Conservation (phyloP, 2,329 filamentous ascomycete genomes). For the Coniochaeta sp. region DNA sequence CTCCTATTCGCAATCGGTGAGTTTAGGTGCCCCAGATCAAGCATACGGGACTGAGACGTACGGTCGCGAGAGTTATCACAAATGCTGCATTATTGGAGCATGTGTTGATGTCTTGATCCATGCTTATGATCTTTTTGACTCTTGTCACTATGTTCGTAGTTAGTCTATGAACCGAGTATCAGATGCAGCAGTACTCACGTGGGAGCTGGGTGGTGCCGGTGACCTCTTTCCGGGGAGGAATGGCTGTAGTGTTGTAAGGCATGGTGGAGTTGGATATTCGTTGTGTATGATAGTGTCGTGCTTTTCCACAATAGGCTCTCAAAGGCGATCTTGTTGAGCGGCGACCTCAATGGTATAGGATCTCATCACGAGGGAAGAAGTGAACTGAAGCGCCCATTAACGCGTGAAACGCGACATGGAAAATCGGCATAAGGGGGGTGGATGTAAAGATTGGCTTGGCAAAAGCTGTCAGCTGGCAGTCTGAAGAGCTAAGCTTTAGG, state of each 20-base stretch:
- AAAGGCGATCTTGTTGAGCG: neutral
- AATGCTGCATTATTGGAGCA: conserved; percentile 94
- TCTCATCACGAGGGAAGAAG: neutral
- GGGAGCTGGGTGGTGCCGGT: conserved; percentile 82
- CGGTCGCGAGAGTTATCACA: conserved; percentile 83
- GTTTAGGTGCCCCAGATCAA: neutral
- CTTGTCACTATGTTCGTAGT: conserved; percentile 60
- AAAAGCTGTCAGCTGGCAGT: neutral
- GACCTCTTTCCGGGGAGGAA: conserved; percentile 70
- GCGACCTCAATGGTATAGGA: neutral
- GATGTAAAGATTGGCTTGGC: neutral
- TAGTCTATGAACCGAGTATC: neutral
- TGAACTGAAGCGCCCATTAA: neutral
- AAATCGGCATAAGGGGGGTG: neutral
- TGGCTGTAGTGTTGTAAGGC: conserved; percentile 85
- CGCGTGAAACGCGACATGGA: neutral
- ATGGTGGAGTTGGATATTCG: conserved; percentile 37
- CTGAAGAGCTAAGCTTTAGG: neutral
- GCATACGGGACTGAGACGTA: conserved; percentile 26
- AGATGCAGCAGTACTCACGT: conserved; percentile 48
- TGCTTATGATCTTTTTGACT: conserved; percentile 89
- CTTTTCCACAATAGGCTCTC: neutral
- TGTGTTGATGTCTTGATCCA: conserved; percentile 76
- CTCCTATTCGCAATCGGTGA: conserved; percentile 49
- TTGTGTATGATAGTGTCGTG: neutral